Evolutionary conservation across 75 land plant species (phyloP).

Genomic region (Cunninghamia lanceolata): DNA sequence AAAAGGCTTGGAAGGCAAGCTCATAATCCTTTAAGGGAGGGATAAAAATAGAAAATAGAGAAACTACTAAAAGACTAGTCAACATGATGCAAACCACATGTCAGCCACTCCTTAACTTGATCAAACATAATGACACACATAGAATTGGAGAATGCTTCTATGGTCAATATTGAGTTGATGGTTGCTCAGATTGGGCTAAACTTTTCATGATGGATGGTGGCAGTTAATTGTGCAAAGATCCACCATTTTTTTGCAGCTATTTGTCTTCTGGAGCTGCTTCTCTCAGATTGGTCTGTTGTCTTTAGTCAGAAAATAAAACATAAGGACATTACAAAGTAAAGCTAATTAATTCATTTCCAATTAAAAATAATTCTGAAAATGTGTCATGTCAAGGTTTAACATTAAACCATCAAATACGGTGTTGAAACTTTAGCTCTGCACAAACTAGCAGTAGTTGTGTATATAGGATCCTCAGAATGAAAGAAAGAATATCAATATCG

Average conservation of each 20-base stretch:
- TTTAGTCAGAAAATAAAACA: conserved; percentile 8
- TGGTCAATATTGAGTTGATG: too few relatives aligned
- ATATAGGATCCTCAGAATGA: too few relatives aligned
- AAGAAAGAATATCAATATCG: too few relatives aligned
- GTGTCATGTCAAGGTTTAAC: background rate
- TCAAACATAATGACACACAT: background rate
- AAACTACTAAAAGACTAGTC: background rate
- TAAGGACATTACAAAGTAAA: background rate
- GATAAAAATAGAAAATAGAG: too few relatives aligned
- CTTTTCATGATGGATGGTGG: too few relatives aligned
- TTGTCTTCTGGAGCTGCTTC: conserved; percentile 23
- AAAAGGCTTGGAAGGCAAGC: background rate
- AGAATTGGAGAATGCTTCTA: too few relatives aligned
- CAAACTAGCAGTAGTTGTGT: too few relatives aligned
- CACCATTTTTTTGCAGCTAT: conserved; percentile 8
- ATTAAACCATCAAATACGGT: background rate
- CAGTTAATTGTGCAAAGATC: conserved; percentile 21
- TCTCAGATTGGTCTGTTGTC: conserved; percentile 26
- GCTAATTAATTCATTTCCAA: background rate
- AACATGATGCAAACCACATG: background rate
- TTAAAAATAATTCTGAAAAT: background rate
- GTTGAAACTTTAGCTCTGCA: too few relatives aligned
- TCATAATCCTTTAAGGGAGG: background rate
- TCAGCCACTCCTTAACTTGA: background rate
- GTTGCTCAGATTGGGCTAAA: too few relatives aligned